Conservation (phyloP, 1,284 basidiomycete species). For the Rugosomyces carneus region DNA sequence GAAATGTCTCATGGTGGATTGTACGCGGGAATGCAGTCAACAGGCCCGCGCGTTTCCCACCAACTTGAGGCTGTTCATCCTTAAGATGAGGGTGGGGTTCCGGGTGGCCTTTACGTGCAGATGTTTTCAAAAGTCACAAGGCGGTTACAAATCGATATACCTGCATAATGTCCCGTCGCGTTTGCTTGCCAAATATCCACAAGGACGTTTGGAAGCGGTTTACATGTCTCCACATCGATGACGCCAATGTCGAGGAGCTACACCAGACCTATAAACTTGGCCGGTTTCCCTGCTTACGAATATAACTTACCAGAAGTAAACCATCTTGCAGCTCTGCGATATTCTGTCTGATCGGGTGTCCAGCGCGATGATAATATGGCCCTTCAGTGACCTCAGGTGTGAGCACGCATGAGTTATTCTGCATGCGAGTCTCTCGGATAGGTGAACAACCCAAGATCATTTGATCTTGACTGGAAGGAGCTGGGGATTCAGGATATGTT, state of each 20-base stretch:
- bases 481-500: constrained; percentile 26
- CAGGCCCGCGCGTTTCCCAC: constrained; percentile 36
- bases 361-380: constrained; percentile 41
- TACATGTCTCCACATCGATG: constrained; percentile 69
- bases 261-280: neutral
- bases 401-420: constrained; percentile 44
- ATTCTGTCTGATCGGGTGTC: constrained; percentile 43
- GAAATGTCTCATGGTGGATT: constrained; percentile 40
- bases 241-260: constrained; percentile 62
- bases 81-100: constrained; percentile 32
- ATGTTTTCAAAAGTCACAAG: too few relatives aligned
- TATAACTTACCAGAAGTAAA: constrained; percentile 32
- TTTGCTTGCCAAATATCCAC: constrained; percentile 70
- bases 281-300: neutral
- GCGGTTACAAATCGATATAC: constrained; percentile 15
- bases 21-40: constrained; percentile 37
- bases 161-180: constrained; percentile 48
- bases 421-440: constrained; percentile 36
- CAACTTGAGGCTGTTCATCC: constrained; percentile 38
- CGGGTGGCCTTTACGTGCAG: constrained; percentile 38
- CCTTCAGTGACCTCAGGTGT: constrained; percentile 46
- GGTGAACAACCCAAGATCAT: constrained; percentile 37
- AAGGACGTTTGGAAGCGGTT: constrained; percentile 59
- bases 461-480: constrained; percentile 19
- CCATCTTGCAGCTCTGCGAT: constrained; percentile 44